Evolutionary conservation across 108 stramenopile species (phyloP), one percentile per base, ranked within the genome.

Genomic region (Schizochytrium sp.): DNA sequence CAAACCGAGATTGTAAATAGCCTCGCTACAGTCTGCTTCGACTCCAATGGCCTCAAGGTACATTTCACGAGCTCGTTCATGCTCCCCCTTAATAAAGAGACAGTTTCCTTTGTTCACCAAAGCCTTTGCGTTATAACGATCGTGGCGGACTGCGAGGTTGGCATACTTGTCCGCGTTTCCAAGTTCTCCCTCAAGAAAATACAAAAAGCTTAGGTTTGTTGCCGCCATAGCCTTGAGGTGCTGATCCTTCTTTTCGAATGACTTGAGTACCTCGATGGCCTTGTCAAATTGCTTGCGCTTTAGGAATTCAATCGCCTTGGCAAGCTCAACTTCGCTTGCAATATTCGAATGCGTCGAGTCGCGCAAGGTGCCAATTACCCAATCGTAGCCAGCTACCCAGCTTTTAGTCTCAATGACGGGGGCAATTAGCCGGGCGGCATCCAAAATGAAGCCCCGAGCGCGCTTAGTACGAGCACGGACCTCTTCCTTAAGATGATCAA

Each of bases 101-200:
- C 96, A 96, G 90, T 97, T 97, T 17, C 95, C 97, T 88, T 95
- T 97, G 94, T 97, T 97, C 19, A 97, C 97, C 55, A 97, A 94
- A 7, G 97, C 97, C 38, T 94, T 95, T 41, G 96, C 95, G 89
- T 96, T 97, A 91, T 96, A 97, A 56, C 96, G 90, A 64, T 96
- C 92, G 41, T 91, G 91, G 38, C 91, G 64, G 46, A 97, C 94
- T n/a, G 96, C 96, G 58, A 93, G 61, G 59, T 96, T 94, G 41
- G 96, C 97, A 90, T 96, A 95, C 57, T 90, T 88, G 46, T 97
- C 95, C 10, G 97, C 96, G 44, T 8, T 89, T 41, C 53, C 72
- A 55, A 92, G 61, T 58, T 96, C 94, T 56, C 96, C 96, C 90
- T 96, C 95, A 3, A 97, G 94, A 61, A 97, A 96, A 88, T 95